Percentiles rank a stretch among this genome's conserved stretches.
These are phyloP conservation scores for Piloderma croceum DNA, from an alignment of 768 basidiomycete genomes.

Conservation along the genomic window DNA sequence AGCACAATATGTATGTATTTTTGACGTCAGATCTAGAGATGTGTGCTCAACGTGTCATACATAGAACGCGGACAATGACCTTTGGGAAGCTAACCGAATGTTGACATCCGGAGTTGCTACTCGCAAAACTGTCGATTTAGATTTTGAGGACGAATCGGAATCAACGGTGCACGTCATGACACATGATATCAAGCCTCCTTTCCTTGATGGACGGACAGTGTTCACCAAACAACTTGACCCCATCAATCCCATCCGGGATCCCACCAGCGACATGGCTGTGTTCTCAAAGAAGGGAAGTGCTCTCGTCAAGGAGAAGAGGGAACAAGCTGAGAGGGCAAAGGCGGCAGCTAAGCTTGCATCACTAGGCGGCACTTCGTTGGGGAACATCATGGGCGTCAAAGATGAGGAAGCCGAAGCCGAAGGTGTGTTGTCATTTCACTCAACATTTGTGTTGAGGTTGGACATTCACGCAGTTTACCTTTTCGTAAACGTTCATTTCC, in stretches of 20 bases:
- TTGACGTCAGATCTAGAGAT: background rate
- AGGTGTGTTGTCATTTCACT: conserved; percentile 48
- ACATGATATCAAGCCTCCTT: conserved; percentile 95
- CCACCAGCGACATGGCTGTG: conserved; percentile 89
- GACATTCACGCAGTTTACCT: conserved; percentile 70
- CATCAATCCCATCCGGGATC: conserved; percentile 92
- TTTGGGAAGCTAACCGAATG: conserved; percentile 99
- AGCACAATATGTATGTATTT: conserved; percentile 79
- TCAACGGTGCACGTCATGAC: conserved; percentile 97
- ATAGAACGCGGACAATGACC: conserved; percentile 94
- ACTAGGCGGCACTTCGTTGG: conserved; percentile 87
- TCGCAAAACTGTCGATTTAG: conserved; percentile 79
- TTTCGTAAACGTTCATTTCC: conserved; percentile 28
- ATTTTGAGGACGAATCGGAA: conserved; percentile 95
- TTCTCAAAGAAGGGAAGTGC: conserved; percentile 97
- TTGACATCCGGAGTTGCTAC: conserved; percentile 91
- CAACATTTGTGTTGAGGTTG: conserved; percentile 42
- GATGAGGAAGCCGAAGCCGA: conserved; percentile 92
- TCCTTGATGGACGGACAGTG: conserved; percentile 92
- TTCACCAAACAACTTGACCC: conserved; percentile 97
- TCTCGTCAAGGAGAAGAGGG: conserved; percentile 91
- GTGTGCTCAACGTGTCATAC: conserved; percentile 12
- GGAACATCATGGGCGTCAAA: conserved; percentile 96
- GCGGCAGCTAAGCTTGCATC: conserved; percentile 94
- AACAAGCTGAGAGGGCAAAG: conserved; percentile 93